phyloP scores from a whole-genome alignment of 2,329 filamentous ascomycete species.

The Aspergillus uvarum region DNA sequence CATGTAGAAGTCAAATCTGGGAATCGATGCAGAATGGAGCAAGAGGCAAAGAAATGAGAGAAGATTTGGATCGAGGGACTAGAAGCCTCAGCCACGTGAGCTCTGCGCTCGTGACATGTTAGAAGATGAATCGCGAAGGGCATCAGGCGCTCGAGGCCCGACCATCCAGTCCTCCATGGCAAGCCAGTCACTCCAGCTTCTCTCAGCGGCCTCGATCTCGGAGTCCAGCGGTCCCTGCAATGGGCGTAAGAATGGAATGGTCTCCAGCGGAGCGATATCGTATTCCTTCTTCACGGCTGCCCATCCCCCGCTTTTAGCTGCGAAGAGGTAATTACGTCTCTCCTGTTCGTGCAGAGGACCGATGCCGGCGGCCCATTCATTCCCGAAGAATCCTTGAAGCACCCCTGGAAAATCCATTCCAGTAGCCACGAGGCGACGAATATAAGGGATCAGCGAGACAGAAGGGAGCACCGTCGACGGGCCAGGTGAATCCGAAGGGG shows the following conservation, averaged over 20 bases:
- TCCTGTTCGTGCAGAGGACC: conserved; percentile 84
- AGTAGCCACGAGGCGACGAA: conserved; percentile 84
- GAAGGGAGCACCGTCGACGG: conserved; percentile 25
- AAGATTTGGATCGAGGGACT: neutral
- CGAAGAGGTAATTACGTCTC: conserved; percentile 90
- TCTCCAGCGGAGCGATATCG: conserved; percentile 80
- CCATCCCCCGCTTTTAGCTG: conserved; percentile 90
- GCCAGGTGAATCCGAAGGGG: conserved; percentile 33
- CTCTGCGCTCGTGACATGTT: conserved; percentile 35
- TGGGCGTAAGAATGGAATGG: conserved; percentile 81
- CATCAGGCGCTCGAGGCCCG: conserved; percentile 70
- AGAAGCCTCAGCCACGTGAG: conserved; percentile 28
- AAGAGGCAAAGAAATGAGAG: neutral
- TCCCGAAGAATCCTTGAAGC: conserved; percentile 96
- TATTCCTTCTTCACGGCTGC: conserved; percentile 84
- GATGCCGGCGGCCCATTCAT: conserved; percentile 80
- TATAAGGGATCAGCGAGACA: conserved; percentile 80
- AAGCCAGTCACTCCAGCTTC: conserved; percentile 89
- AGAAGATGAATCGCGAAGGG: conserved; percentile 39
- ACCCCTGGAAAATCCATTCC: conserved; percentile 84
- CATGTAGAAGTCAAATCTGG: neutral
- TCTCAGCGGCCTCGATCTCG: conserved; percentile 81
- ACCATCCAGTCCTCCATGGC: conserved; percentile 99
- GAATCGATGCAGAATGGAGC: neutral
- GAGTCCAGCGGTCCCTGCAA: conserved; percentile 72